A percentile compares a stretch with the other conserved stretches of the same genome.
These are phyloP conservation scores for Neofusicoccum kwambonambiense DNA, from an alignment of 2,329 filamentous ascomycete species.

Conservation along the genomic window DNA sequence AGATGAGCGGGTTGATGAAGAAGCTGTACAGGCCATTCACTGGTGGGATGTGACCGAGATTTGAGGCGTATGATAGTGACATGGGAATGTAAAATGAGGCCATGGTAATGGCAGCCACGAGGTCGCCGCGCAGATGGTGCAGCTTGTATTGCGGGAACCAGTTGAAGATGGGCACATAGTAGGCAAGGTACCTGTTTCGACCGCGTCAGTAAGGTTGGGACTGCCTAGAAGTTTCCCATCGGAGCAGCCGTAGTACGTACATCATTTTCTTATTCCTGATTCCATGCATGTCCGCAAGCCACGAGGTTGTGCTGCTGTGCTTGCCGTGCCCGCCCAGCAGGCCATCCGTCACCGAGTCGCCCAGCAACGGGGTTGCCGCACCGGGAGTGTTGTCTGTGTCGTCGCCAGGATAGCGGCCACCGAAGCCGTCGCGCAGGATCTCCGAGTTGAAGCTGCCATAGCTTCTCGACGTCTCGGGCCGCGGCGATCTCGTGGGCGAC, in stretches of 20 bases:
- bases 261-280: constrained; percentile 71
- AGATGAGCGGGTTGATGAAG: constrained; percentile 87
- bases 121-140: constrained; percentile 79
- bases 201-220: neutral
- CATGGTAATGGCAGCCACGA: constrained; percentile 88
- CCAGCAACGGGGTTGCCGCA: constrained; percentile 39
- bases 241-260: constrained; percentile 48
- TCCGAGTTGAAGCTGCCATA: constrained; percentile 52
- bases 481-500: constrained; percentile 69
- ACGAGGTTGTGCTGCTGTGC: constrained; percentile 66
- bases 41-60: constrained; percentile 87
- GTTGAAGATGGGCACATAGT: constrained; percentile 87
- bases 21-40: constrained; percentile 95
- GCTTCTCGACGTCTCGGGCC: constrained; percentile 54
- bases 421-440: constrained; percentile 31
- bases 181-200: constrained; percentile 71
- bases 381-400: constrained; percentile 31
- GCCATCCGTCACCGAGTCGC: constrained; percentile 45
- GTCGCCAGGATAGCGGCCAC: constrained; percentile 33
- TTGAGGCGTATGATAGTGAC: constrained; percentile 88
- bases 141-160: constrained; percentile 88
- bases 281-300: constrained; percentile 70
- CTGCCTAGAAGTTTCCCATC: neutral
- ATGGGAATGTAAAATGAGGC: constrained; percentile 99
- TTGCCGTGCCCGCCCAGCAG: constrained; percentile 56